A percentile compares a stretch with the other conserved stretches of the same genome.
Evolutionary conservation across 495 filamentous ascomycete species (phyloP).

Genomic region (Daldinia grandis): DNA sequence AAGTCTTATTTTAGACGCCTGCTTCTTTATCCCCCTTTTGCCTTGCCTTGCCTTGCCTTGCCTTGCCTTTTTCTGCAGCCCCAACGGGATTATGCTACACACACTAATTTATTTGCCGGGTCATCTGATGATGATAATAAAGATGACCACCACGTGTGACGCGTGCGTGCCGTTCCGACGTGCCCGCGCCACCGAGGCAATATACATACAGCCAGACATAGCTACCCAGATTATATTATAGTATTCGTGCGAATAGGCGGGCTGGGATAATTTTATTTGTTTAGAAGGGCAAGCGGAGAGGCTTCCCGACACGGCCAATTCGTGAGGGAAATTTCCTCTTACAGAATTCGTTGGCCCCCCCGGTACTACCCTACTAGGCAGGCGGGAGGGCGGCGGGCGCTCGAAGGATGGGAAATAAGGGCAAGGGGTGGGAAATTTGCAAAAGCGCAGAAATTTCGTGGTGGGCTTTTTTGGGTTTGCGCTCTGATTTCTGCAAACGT

Average conservation of each 20-base stretch:
- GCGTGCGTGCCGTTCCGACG: constrained; percentile 32
- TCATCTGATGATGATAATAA: constrained; percentile 27
- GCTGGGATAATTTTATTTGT: constrained; percentile 14
- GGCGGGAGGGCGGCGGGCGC: constrained; percentile 12
- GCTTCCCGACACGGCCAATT: constrained; percentile 10
- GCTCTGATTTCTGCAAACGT: neutral
- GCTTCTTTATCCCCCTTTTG: neutral
- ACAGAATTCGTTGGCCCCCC: constrained; percentile 9
- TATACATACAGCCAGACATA: neutral
- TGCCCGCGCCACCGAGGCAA: constrained; percentile 30
- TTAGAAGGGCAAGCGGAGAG: neutral
- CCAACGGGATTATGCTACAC: neutral
- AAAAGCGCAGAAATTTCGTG: constrained; percentile 8
- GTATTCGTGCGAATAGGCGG: constrained; percentile 15
- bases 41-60: neutral
- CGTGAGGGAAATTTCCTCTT: constrained; percentile 24
- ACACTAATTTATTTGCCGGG: neutral
- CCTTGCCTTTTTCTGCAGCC: neutral
- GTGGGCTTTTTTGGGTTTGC: neutral
- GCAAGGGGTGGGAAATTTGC: constrained; percentile 22
- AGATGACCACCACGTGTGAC: constrained; percentile 18
- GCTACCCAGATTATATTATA: constrained; percentile 9
- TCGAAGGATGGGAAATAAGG: constrained; percentile 29
- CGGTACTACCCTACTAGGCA: constrained; percentile 33
- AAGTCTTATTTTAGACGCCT: constrained; percentile 1